These are phyloP conservation scores for Rachicladosporium sp. DNA, from an alignment of 2,329 filamentous ascomycete genomes.

Conservation along the genomic window DNA sequence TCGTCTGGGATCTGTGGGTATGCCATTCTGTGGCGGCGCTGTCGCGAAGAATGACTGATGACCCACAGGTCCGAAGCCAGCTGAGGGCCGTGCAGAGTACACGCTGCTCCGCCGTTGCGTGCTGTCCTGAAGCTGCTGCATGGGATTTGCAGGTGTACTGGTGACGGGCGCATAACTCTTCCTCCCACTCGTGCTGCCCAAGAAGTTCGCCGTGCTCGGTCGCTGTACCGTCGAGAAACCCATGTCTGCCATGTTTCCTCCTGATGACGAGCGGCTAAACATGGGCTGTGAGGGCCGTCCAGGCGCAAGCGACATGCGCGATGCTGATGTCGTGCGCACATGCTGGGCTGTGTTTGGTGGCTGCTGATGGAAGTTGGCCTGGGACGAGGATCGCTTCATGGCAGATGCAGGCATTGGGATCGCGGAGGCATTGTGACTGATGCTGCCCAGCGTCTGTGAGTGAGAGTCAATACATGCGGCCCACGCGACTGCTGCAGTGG, in stretches of 20 bases:
- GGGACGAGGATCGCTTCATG: conserved; percentile 83
- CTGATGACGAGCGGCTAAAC: conserved; percentile 75
- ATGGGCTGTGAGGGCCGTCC: conserved; percentile 73
- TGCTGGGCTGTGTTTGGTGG: conserved; percentile 57
- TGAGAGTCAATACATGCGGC: conserved; percentile 4
- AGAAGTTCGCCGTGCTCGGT: conserved; percentile 60
- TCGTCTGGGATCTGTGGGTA: conserved; percentile 75
- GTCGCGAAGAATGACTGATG: conserved; percentile 95
- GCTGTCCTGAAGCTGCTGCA: conserved; percentile 40
- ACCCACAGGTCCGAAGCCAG: conserved; percentile 43
- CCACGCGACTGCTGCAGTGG: not conserved
- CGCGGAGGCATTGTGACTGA: conserved; percentile 62
- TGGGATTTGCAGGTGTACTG: conserved; percentile 32
- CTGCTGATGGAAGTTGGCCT: conserved; percentile 48
- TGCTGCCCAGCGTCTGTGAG: conserved; percentile 68
- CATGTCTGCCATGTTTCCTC: conserved; percentile 62
- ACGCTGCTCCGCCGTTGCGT: conserved; percentile 63
- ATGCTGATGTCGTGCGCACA: conserved; percentile 69
- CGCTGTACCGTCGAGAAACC: conserved; percentile 77
- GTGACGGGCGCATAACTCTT: conserved; percentile 58
- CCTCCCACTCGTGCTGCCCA: conserved; percentile 45
- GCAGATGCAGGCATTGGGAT: conserved; percentile 87
- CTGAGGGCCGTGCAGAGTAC: conserved; percentile 45
- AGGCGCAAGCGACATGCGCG: conserved; percentile 74
- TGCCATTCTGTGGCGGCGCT: conserved; percentile 65